phyloP scores from a whole-genome alignment of 1,284 basidiomycete genomes.

The Cryptococcus jaspeensis region DNA sequence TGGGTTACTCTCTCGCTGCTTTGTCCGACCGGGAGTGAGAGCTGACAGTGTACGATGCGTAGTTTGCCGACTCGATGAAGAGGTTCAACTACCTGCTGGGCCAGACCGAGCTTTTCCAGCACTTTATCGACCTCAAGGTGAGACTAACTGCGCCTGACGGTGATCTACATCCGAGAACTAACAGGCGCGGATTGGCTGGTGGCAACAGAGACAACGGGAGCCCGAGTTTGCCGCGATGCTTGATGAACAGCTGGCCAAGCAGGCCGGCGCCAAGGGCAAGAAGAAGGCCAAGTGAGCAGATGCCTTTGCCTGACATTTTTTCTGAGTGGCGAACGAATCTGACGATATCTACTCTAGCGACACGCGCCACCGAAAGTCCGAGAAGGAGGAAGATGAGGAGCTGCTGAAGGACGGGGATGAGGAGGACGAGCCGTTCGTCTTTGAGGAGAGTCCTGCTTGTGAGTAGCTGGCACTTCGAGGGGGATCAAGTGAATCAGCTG shows the following conservation, averaged over 20 bases:
- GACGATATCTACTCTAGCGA: constrained; percentile 53
- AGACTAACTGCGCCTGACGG: constrained; percentile 19
- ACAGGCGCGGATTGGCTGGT: neutral
- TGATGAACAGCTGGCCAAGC: constrained; percentile 60
- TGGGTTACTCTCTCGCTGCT: constrained; percentile 14
- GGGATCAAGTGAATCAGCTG: neutral
- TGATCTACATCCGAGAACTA: neutral
- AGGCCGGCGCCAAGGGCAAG: constrained; percentile 73
- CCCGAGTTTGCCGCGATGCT: constrained; percentile 90
- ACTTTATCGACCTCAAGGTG: constrained; percentile 93
- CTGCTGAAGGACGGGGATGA: constrained; percentile 81
- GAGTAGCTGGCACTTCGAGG: constrained; percentile 36
- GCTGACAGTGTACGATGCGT: constrained; percentile 4
- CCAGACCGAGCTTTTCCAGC: constrained; percentile 92
- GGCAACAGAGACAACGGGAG: constrained; percentile 73
- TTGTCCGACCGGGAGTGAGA: neutral
- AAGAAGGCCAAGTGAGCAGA: constrained; percentile 65
- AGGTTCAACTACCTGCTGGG: constrained; percentile 91
- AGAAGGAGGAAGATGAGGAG: constrained; percentile 98
- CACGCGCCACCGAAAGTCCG: constrained; percentile 86
- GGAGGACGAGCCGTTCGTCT: constrained; percentile 81
- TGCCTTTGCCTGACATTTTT: neutral
- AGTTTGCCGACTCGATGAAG: constrained; percentile 92
- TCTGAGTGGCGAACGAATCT: constrained; percentile 8
- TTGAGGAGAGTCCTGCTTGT: constrained; percentile 90